Conservation (phyloP, 2,329 filamentous ascomycete species). For the Aspergillus pseudoglaucus region DNA sequence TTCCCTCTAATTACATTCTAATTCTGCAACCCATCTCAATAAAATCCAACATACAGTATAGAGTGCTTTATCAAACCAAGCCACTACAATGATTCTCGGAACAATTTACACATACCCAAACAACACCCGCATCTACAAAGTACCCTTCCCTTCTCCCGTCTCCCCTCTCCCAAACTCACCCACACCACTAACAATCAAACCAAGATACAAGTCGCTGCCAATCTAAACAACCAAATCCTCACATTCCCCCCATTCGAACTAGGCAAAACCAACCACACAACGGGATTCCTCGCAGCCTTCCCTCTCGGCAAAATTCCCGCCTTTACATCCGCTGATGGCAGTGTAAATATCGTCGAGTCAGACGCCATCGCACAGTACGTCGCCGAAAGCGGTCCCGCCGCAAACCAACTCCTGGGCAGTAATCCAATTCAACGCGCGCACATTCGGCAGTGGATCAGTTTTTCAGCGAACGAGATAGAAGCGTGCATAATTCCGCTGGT, state of each 20-base stretch:
- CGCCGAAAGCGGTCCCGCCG: slow-evolving; percentile 41
- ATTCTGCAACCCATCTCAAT: too few species aligned
- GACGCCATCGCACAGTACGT: slow-evolving; percentile 45
- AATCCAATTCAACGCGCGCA: slow-evolving; percentile 36
- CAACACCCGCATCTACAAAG: slow-evolving; percentile 17
- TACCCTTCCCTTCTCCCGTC: slow-evolving; percentile 1
- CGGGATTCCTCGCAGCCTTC: slow-evolving; percentile 47
- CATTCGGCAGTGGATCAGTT: slow-evolving; percentile 44
- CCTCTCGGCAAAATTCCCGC: slow-evolving; percentile 48
- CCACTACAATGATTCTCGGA: slow-evolving; percentile 5
- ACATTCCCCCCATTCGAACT: slow-evolving; percentile 32
- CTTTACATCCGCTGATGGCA: slow-evolving; percentile 44
- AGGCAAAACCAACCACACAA: slow-evolving; percentile 37
- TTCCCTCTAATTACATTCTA: too few species aligned
- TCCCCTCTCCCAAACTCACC: neutral
- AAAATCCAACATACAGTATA: too few species aligned
- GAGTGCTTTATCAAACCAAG: too few species aligned
- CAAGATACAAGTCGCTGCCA: slow-evolving; percentile 25
- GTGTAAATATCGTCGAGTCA: slow-evolving; percentile 38
- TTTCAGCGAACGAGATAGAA: slow-evolving; percentile 28
- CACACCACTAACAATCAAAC: neutral
- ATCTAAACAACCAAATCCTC: slow-evolving; percentile 30
- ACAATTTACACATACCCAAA: slow-evolving; percentile 14
- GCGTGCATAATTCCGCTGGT: slow-evolving; percentile 12
- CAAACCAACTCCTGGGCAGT: slow-evolving; percentile 41